Evolutionary conservation across 2,329 filamentous ascomycete genomes (phyloP).

Genomic region (Aureobasidium sp.): DNA sequence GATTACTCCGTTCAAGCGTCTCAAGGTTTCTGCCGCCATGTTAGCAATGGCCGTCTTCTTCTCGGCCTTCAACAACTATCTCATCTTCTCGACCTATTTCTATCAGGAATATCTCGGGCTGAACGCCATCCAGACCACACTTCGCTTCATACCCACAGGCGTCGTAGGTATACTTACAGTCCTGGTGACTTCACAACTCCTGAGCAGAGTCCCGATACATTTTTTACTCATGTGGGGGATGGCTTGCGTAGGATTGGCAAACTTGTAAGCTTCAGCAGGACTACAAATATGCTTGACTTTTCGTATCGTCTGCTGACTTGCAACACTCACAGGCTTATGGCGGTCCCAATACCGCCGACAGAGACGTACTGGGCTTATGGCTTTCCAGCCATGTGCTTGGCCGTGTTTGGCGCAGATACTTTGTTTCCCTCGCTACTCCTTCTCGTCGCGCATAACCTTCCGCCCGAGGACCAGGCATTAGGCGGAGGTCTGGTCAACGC

Average conservation of each 20-base stretch:
- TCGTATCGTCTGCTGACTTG: not conserved
- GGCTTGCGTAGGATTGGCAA: conserved; percentile 46
- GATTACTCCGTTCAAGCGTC: conserved; percentile 53
- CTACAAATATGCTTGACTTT: not conserved
- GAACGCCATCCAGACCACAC: conserved; percentile 55
- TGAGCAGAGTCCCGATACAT: conserved; percentile 50
- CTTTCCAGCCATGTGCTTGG: conserved; percentile 57
- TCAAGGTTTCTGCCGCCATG: conserved; percentile 55
- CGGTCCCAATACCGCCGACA: conserved; percentile 51
- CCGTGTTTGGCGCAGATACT: conserved; percentile 58
- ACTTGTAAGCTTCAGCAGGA: conserved; percentile 28
- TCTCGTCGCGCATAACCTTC: conserved; percentile 56
- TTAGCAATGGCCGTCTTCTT: conserved; percentile 60
- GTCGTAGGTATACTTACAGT: conserved; percentile 52
- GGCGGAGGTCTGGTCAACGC: conserved; percentile 62
- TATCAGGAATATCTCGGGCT: conserved; percentile 60
- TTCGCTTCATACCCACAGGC: conserved; percentile 61
- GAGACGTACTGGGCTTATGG: conserved; percentile 62
- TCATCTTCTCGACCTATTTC: conserved; percentile 59
- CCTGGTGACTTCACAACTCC: conserved; percentile 47
- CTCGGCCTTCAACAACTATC: conserved; percentile 58
- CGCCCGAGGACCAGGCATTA: conserved; percentile 56
- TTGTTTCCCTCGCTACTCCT: conserved; percentile 58
- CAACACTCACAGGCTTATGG: conserved; percentile 41
- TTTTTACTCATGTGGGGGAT: conserved; percentile 53